Base-by-base conservation (phyloP, 75 land plant species). In the Pinus albicaulis region DNA sequence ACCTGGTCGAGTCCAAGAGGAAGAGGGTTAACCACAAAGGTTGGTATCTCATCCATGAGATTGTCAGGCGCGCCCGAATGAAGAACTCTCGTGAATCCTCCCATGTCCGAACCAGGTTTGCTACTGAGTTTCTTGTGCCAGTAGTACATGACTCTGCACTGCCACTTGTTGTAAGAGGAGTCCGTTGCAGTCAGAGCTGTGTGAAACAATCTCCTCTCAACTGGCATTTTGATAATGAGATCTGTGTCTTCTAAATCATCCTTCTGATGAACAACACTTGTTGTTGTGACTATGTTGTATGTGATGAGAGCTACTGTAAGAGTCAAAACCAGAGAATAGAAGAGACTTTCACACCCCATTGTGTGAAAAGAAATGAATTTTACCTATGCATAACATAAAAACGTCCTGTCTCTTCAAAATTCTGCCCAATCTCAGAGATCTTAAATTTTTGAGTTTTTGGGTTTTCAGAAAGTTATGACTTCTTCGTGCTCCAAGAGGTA, bases 31-130 rank as follows among this genome's bases (percentile, higher is more conserved):
- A 91, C 99, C 34, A 98, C 84, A 61, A 92, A 87, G 12, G 96
- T 98, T n/a, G 99, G 99, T 56, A 98, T 92, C 88, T 98, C 99
- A 74, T 92, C 92, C 93, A 98, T 91, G 57, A 80, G 75, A 55
- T 75, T 48, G 72, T 98, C 99, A 28, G 98, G 85, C 73, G 78
- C 82, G 0, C 99, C 99, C 10, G 98, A 95, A 74, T 98, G 99
- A 80, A 98, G 77, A 55, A 98, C 80, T 68, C 99, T 77, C 13
- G 99, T 98, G 73, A 98, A 98, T 7, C 98, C 99, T 26, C 99
- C 99, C 99, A 98, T 98, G 79, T 98, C 98, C 15, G 98, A 95
- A 3, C 84, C 82, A 19, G 88, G 81, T 12, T 48, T 56, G 57
- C 85, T 78, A 70, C 80, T 78, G 59, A 81, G 72, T 78, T 87